These are phyloP conservation scores for Neonectria ditissima DNA, from an alignment of 2,329 filamentous ascomycete species.

Conservation along the genomic window DNA sequence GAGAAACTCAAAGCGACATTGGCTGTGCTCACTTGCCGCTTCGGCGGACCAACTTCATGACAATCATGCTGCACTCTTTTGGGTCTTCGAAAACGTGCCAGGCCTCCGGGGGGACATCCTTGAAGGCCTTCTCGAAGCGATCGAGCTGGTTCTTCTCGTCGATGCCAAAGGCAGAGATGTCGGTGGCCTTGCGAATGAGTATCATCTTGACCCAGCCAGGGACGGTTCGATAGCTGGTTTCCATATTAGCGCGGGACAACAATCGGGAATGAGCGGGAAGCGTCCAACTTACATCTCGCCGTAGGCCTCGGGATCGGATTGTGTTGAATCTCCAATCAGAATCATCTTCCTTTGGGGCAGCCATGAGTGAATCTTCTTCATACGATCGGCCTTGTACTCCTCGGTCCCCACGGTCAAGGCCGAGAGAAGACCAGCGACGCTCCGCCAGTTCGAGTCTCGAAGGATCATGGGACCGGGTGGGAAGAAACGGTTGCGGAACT, in stretches of 20 bases:
- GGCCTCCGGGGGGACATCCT: conserved; percentile 73
- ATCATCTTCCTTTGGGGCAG: conserved; percentile 84
- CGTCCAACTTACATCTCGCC: conserved; percentile 73
- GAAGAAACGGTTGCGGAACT: conserved; percentile 78
- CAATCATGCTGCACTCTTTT: conserved; percentile 65
- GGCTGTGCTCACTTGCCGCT: background rate
- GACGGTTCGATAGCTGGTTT: conserved; percentile 68
- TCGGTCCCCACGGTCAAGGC: conserved; percentile 84
- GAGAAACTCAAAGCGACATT: background rate
- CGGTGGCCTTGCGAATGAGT: conserved; percentile 85
- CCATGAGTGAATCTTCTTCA: conserved; percentile 82
- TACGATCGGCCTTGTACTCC: conserved; percentile 85
- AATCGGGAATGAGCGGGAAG: background rate
- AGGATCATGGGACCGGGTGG: conserved; percentile 85
- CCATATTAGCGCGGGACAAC: conserved; percentile 26
- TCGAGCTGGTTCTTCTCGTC: conserved; percentile 78
- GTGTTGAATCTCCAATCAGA: conserved; percentile 90
- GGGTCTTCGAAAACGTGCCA: conserved; percentile 90
- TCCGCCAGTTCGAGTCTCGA: conserved; percentile 88
- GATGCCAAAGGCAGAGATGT: conserved; percentile 77
- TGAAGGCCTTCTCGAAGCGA: conserved; percentile 87
- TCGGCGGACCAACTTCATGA: conserved; percentile 42
- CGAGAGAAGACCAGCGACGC: conserved; percentile 80
- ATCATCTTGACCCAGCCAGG: conserved; percentile 86
- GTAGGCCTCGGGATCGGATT: conserved; percentile 91